These are phyloP conservation scores for Nannochloropsis salina DNA, from an alignment of 108 stramenopile species.

Conservation along the genomic window DNA sequence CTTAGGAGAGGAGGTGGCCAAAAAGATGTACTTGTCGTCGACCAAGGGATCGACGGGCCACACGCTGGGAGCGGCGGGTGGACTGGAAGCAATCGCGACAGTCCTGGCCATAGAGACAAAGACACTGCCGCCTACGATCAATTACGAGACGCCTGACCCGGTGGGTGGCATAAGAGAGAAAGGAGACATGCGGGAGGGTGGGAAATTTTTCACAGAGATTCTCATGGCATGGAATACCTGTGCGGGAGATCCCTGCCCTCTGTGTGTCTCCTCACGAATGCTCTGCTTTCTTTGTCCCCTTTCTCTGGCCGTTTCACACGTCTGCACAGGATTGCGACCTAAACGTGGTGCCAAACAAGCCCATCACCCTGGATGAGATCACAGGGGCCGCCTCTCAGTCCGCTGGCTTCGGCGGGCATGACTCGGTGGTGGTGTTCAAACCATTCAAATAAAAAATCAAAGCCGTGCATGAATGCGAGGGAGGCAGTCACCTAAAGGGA, in stretches of 20 bases:
- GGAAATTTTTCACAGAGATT: no score
- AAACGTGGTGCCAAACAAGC: conserved; percentile 79
- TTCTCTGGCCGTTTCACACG: no score
- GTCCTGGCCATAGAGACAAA: conserved; percentile 60
- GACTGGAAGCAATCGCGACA: conserved; percentile 77
- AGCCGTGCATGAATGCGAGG: background rate
- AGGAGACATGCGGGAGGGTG: no score
- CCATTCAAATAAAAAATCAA: background rate
- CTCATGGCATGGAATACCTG: no score
- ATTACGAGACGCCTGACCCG: conserved; percentile 87
- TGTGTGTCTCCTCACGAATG: no score
- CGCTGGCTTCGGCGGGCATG: conserved; percentile 93
- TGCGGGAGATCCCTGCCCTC: no score
- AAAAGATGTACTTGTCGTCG: conserved; percentile 67
- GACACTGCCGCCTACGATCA: conserved; percentile 81
- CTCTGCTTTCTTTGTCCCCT: no score
- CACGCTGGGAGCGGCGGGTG: conserved; percentile 88
- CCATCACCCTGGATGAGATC: conserved; percentile 69
- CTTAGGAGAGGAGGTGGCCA: conserved; percentile 28
- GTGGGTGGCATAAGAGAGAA: conserved; percentile 61
- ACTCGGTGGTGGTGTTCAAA: conserved; percentile 83
- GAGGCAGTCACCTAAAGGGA: background rate
- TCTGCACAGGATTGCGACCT: conserved; percentile 72
- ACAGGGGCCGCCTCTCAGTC: conserved; percentile 82
- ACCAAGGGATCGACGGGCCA: conserved; percentile 90